Evolutionary conservation across 2,329 filamentous ascomycete species (phyloP), one percentile per base, ranked within the genome.

Genomic region (Cladosporium sp.): DNA sequence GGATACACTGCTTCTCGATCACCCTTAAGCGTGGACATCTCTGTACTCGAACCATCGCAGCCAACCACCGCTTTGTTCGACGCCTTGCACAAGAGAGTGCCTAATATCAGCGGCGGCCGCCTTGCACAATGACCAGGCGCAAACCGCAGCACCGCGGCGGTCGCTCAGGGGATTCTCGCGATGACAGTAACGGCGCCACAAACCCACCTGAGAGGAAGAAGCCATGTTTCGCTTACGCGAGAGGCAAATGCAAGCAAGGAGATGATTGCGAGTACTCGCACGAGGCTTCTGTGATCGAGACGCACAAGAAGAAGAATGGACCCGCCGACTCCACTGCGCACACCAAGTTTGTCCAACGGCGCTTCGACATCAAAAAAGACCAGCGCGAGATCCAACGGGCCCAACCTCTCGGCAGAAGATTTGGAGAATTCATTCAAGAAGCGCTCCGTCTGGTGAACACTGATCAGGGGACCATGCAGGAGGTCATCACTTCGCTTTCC

Each of bases 401-500:
- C 5, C 46, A 41, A 31, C 53, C 55, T 10, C 52, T 59, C 9
- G 58, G 54, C 2, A 14, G n/a, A 8, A 34, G 18, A 6, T 45
- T 58, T n/a, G 7, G 50, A 2, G 19, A 41, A 3, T 64, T 65
- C 50, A 58, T 60, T 16, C 32, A 56, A 22, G 32, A 58, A 16
- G 60, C 61, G 2, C 53, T 57, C 16, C 49, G 49, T 2, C 54
- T 65, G 3, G 54, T 63, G 31, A 34, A 46, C 9, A 18, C 13
- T 9, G 46, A 46, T 7, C 22, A 28, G 10, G 56, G 48, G 2
- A 50, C 48, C 4, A 56, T 59, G 53, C 63, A 66, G 53, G 58
- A 62, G 37, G 56, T 59, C 16, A 57, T 66, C 16, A 53, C n/a
- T 1, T 35, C 37, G 3, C 58, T 66, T 5, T 54, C 63, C 2